A percentile compares a stretch with the other conserved stretches of the same genome.
These are phyloP conservation scores for Russula sp. DNA, from an alignment of 768 basidiomycete genomes.

Conservation along the genomic window DNA sequence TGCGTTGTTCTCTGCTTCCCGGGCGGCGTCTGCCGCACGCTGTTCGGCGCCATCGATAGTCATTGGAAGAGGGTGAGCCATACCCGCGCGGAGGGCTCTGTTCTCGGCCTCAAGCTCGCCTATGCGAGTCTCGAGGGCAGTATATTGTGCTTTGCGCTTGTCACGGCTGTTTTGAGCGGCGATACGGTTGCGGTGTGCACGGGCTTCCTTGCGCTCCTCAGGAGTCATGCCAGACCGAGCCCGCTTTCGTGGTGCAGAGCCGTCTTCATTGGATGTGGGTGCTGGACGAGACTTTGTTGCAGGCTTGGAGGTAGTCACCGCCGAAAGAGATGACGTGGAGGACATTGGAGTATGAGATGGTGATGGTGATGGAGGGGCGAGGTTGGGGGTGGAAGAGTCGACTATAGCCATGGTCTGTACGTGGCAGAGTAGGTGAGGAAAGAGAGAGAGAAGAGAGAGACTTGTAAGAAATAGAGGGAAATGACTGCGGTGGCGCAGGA, in stretches of 20 bases:
- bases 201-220: constrained; percentile 80
- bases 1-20: constrained; percentile 66
- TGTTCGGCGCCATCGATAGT: constrained; percentile 30
- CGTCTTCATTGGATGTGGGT: constrained; percentile 12
- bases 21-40: constrained; percentile 35
- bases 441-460: background rate
- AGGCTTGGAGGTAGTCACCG: constrained; percentile 12
- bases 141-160: constrained; percentile 82
- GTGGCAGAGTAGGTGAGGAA: background rate
- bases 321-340: constrained; percentile 12
- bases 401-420: constrained; percentile 8
- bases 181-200: constrained; percentile 88
- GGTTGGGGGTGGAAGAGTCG: constrained; percentile 1
- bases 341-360: constrained; percentile 4
- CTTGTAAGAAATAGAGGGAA: constrained; percentile 3
- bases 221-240: constrained; percentile 54
- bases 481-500: constrained; percentile 22
- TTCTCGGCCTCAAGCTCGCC: constrained; percentile 84
- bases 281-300: constrained; percentile 23
- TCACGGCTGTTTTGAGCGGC: constrained; percentile 93
- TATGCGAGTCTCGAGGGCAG: constrained; percentile 91
- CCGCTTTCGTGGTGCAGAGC: constrained; percentile 62
- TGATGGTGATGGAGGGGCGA: constrained; percentile 12
- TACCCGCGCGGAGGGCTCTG: constrained; percentile 57
- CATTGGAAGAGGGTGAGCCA: constrained; percentile 28